These are phyloP conservation scores for Hypoxylon perforatum DNA, from an alignment of 495 filamentous ascomycete genomes.

Conservation along the genomic window DNA sequence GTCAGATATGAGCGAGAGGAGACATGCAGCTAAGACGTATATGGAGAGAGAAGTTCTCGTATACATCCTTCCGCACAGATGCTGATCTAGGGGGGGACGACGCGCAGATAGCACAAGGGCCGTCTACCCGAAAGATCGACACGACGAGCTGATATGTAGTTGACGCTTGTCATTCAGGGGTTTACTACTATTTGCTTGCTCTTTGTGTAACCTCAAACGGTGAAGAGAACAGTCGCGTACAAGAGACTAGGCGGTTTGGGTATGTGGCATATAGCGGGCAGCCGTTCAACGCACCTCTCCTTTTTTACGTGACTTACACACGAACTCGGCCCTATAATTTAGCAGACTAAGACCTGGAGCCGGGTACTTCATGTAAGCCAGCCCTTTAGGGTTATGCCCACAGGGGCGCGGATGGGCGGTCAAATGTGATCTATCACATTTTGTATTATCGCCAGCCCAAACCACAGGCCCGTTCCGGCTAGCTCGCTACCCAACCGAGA, in stretches of 20 bases:
- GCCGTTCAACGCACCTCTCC: constrained; percentile 21
- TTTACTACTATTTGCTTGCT: constrained; percentile 8
- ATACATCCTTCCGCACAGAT: constrained; percentile 21
- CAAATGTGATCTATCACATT: constrained; percentile 40
- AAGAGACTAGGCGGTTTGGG: constrained; percentile 19
- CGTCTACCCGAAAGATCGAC: constrained; percentile 40
- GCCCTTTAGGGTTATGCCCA: constrained; percentile 31
- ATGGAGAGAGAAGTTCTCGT: constrained; percentile 17
- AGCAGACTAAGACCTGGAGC: constrained; percentile 12
- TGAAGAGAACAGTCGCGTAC: constrained; percentile 7
- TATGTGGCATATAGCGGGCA: constrained; percentile 1
- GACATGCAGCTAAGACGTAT: constrained; percentile 26
- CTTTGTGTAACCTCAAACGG: constrained; percentile 29
- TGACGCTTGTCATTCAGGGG: constrained; percentile 22
- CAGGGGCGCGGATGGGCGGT: constrained; percentile 42
- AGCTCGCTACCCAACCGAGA: constrained; percentile 39
- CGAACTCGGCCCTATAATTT: constrained; percentile 26
- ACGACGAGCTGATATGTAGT: constrained; percentile 5
- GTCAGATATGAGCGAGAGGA: constrained; percentile 29
- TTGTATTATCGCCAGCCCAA: constrained; percentile 28
- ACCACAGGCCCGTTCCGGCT: constrained; percentile 37
- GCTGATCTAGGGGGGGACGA: constrained; percentile 23
- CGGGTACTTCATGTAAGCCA: constrained; percentile 26
- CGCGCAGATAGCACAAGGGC: constrained; percentile 34
- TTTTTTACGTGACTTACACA: constrained; percentile 4